These are phyloP conservation scores for Pelargonium australe DNA, from an alignment of 441 rosid genomes.

Conservation along the genomic window DNA sequence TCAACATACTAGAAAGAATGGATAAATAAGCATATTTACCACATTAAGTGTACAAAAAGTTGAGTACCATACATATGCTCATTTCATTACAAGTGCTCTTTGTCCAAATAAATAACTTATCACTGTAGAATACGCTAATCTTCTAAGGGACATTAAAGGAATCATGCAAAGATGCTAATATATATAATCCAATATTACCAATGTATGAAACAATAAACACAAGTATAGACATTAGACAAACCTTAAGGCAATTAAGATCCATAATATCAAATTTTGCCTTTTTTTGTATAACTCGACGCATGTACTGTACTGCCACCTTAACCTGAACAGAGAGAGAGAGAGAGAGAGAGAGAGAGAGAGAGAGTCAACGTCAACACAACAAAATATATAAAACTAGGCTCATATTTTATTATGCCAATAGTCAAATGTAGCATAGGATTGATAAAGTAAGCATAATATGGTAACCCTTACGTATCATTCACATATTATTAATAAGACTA, in stretches of 20 bases:
- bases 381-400: too few relatives aligned
- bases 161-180: constrained; percentile 8
- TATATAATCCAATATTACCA: constrained; percentile 7
- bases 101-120: neutral
- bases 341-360: too few relatives aligned
- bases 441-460: too few relatives aligned
- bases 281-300: constrained; percentile 79
- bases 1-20: neutral
- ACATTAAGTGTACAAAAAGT: neutral
- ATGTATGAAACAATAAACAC: neutral
- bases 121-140: constrained; percentile 4
- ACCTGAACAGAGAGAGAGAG: constrained; percentile 36
- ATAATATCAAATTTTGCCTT: constrained; percentile 91
- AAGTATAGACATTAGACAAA: constrained; percentile 24
- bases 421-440: too few relatives aligned
- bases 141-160: neutral
- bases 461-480: too few relatives aligned
- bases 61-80: neutral
- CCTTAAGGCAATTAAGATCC: constrained; percentile 89
- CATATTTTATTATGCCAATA: too few relatives aligned
- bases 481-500: too few relatives aligned
- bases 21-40: neutral
- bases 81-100: neutral
- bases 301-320: constrained; percentile 92
- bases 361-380: too few relatives aligned